These are phyloP conservation scores for Plasmodium ovale DNA, from an alignment of 169 alveolate species.

Conservation along the genomic window DNA sequence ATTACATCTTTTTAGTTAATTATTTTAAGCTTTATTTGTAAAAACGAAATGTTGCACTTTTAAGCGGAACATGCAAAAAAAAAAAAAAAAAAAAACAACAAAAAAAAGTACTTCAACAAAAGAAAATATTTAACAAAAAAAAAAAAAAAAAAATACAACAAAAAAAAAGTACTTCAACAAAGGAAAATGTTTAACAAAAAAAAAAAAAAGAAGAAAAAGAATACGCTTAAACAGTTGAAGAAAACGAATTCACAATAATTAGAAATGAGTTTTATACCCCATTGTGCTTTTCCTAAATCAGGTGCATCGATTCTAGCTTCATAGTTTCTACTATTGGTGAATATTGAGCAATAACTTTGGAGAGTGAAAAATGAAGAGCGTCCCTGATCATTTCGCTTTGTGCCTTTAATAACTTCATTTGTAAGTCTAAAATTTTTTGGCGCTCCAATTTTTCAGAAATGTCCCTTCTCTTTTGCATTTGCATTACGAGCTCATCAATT, in stretches of 20 bases:
- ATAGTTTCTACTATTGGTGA: slow-evolving; percentile 63
- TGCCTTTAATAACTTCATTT: slow-evolving; percentile 84
- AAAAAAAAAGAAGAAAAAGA: no score
- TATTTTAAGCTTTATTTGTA: no score
- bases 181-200: background rate
- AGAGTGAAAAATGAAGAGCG: slow-evolving; percentile 79
- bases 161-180: background rate
- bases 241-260: background rate
- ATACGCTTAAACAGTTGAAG: background rate
- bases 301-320: slow-evolving; percentile 38
- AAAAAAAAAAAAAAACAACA: no score
- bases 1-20: no score
- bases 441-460: slow-evolving; percentile 83
- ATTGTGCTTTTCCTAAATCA: slow-evolving; percentile 31
- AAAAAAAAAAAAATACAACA: background rate
- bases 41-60: no score
- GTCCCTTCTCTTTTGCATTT: slow-evolving; percentile 86
- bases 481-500: slow-evolving; percentile 86
- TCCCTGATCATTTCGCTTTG: slow-evolving; percentile 86
- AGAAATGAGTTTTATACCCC: background rate
- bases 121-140: no score
- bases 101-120: no score
- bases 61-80: no score
- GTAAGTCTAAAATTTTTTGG: slow-evolving; percentile 79
- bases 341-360: slow-evolving; percentile 83